Conservation (phyloP, 2,329 filamentous ascomycete genomes). For the Curvularia spicifera region DNA sequence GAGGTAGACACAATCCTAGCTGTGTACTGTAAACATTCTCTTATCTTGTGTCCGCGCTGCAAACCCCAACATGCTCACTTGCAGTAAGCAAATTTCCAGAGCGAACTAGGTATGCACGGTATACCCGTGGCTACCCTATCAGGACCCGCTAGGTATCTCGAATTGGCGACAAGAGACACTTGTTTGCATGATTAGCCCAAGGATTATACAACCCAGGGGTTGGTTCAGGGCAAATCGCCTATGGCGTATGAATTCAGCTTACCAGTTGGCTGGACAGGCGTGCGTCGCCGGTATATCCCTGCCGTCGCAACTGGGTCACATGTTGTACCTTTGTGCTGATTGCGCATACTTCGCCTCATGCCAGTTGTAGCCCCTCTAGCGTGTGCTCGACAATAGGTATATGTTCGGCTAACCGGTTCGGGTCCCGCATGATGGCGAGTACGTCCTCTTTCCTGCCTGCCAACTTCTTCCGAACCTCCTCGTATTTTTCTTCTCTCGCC, state of each 20-base stretch:
- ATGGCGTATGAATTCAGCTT: not conserved
- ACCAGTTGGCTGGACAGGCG: not conserved
- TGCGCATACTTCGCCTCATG: slow-evolving; percentile 27
- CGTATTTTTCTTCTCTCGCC: slow-evolving; percentile 82
- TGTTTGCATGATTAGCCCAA: not conserved
- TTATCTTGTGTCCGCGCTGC: not conserved
- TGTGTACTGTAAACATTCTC: not conserved
- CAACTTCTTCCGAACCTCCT: slow-evolving; percentile 69
- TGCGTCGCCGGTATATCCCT: not conserved
- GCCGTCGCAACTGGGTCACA: not conserved
- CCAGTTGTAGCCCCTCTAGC: slow-evolving; percentile 62
- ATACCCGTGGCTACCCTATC: not conserved
- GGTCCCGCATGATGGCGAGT: slow-evolving; percentile 76
- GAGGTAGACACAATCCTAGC: not conserved
- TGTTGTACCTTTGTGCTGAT: not conserved
- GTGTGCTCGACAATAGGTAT: slow-evolving; percentile 73
- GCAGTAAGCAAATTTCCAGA: not conserved
- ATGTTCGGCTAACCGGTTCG: slow-evolving; percentile 67
- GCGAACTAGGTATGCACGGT: not conserved
- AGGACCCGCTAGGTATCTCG: not conserved
- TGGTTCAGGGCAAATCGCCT: not conserved
- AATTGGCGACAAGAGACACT: not conserved
- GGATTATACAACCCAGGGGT: not conserved
- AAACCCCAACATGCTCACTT: not conserved
- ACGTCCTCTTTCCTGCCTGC: slow-evolving; percentile 70